Percentiles rank a stretch among this genome's conserved stretches.
These are phyloP conservation scores for Candida montana DNA, from an alignment of 805 yeast genomes.

Conservation along the genomic window DNA sequence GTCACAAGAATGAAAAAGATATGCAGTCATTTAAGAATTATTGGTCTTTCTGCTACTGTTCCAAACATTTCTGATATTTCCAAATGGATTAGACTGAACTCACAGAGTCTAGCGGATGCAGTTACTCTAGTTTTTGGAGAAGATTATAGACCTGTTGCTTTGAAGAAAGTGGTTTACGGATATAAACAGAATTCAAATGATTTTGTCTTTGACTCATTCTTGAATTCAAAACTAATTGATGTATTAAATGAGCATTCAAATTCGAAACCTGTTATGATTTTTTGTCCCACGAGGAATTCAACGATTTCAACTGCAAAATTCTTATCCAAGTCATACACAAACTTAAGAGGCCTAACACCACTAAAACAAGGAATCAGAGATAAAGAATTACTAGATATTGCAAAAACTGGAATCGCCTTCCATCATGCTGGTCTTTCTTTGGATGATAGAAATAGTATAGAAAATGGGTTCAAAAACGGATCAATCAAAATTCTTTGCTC, in stretches of 20 bases:
- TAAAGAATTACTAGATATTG: slow-evolving; percentile 23
- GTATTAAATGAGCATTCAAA: slow-evolving; percentile 35
- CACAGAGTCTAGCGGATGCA: slow-evolving; percentile 25
- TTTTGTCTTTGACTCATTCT: slow-evolving; percentile 41
- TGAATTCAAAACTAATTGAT: slow-evolving; percentile 37
- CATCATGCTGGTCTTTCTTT: slow-evolving; percentile 56
- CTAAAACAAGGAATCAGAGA: slow-evolving; percentile 18
- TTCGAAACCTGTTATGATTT: slow-evolving; percentile 41
- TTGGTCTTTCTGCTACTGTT: slow-evolving; percentile 49
- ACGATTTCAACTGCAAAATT: slow-evolving; percentile 42
- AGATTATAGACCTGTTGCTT: slow-evolving; percentile 39
- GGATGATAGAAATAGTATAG: slow-evolving; percentile 42
- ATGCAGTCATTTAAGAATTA: slow-evolving; percentile 32
- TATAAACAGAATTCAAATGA: slow-evolving; percentile 36
- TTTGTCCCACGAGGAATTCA: slow-evolving; percentile 50
- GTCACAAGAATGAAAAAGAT: slow-evolving; percentile 42
- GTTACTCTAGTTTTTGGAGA: slow-evolving; percentile 40
- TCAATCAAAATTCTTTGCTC: slow-evolving; percentile 42
- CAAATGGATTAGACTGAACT: slow-evolving; percentile 34
- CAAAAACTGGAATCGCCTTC: slow-evolving; percentile 39
- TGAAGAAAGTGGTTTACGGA: slow-evolving; percentile 40
- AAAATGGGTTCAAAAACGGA: slow-evolving; percentile 39
- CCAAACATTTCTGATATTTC: slow-evolving; percentile 47
- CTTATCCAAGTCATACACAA: slow-evolving; percentile 22
- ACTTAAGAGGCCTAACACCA: background rate